Base-by-base conservation (phyloP, 2,329 filamentous ascomycete species). In the Epichloe aotearoae region DNA sequence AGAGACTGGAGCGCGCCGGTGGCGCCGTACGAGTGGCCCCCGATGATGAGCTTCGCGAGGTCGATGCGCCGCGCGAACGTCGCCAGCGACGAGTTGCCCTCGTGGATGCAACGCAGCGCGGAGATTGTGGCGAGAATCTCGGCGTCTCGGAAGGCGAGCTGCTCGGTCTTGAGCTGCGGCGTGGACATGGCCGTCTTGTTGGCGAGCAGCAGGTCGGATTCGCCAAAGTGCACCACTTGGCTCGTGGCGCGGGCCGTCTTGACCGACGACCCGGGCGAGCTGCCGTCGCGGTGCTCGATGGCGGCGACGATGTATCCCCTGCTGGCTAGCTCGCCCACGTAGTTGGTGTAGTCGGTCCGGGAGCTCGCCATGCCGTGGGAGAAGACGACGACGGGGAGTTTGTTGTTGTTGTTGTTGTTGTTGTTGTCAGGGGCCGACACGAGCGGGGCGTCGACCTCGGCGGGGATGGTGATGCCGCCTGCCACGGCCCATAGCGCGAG, bases 21-120 rank as follows among this genome's bases (percentile, higher is more conserved):
- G 2, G 80, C 82, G 46, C 82, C 82, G 64, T 81, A 84, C 0
- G 79, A 83, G 60, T 85, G 82, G 0, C 82, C 82, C 3, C 69
- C 76, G 8, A 84, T 69, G 44, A 78, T 71, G 56, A 82, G 71
- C 37, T 74, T 70, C 33, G 72, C 65, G 23, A 69, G 55, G 60
- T 82, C 73, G 6, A 86, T 70, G 10, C 79, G 71, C 50, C 66
- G 64, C 37, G 68, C 61, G 72, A 80, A 85, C 15, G 65, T 64
- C 3, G 66, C 57, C 1, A 82, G 69, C 54, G 66, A 64, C 17
- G 66, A 64, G 20, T 57, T 58, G 43, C 72, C 77, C 61, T 60
- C 54, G 54, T 75, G 67, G 55, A 76, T 63, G 46, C 58, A 54
- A 5, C 59, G 63, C 5, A 77, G 56, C 2, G 75, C 61, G 4